Conservation (phyloP, 1,139 yeast genomes). For the Pichia sp. region DNA sequence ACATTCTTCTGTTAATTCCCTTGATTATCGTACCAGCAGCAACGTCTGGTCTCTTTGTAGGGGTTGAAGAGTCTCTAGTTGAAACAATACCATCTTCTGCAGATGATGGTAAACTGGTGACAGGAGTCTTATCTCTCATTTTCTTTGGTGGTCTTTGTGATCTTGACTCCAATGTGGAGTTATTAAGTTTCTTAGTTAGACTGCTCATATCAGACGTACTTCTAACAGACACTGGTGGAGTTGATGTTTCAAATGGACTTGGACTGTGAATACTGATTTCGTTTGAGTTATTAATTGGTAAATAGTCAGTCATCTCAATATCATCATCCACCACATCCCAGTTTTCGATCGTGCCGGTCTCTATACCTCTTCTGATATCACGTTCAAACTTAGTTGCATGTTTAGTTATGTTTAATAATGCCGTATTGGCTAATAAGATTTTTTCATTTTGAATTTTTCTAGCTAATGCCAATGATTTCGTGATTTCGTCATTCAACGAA, state of each 20-base stretch:
- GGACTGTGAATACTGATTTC: background rate
- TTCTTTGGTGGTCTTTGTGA: slow-evolving; percentile 4
- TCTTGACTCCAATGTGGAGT: slow-evolving; percentile 10
- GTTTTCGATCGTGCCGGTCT: slow-evolving; percentile 76
- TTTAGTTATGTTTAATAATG: slow-evolving; percentile 70
- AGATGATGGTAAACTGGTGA: slow-evolving; percentile 3
- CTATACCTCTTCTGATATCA: slow-evolving; percentile 72
- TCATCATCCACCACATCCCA: slow-evolving; percentile 22
- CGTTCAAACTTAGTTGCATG: slow-evolving; percentile 72
- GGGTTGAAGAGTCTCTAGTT: slow-evolving; percentile 6
- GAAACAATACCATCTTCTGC: background rate
- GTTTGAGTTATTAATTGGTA: background rate
- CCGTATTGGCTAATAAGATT: slow-evolving; percentile 77
- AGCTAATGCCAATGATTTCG: slow-evolving; percentile 64
- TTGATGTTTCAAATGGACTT: background rate
- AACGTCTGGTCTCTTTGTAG: slow-evolving; percentile 14
- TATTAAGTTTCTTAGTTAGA: slow-evolving; percentile 7
- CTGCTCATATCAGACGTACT: background rate
- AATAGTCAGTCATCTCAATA: slow-evolving; percentile 6
- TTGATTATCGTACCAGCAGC: slow-evolving; percentile 18
- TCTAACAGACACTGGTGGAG: slow-evolving; percentile 2
- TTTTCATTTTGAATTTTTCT: slow-evolving; percentile 73
- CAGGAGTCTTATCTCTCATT: slow-evolving; percentile 16
- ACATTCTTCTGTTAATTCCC: slow-evolving; percentile 16
- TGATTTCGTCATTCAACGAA: slow-evolving; percentile 62